Evolutionary conservation across 2,329 filamentous ascomycete genomes (phyloP).

Genomic region (Aphanoascus verrucosus): DNA sequence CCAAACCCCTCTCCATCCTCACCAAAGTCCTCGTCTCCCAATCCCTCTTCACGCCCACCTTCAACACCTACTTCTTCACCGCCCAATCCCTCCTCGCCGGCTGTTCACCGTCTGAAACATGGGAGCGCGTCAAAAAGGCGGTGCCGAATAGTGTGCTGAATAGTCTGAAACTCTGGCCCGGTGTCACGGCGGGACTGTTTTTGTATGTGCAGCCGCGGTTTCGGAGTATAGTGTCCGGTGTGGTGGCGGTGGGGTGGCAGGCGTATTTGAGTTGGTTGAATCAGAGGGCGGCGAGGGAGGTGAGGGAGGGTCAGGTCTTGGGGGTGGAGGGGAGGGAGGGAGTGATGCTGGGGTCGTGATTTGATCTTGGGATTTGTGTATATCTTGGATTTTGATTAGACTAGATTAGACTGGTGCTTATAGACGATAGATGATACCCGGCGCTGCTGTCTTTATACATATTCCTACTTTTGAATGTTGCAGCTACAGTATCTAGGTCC

Average conservation of each 20-base stretch:
- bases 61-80: constrained; percentile 75
- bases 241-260: constrained; percentile 82
- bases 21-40: constrained; percentile 77
- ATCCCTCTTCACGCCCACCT: constrained; percentile 65
- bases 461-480: too few species aligned
- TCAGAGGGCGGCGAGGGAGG: constrained; percentile 54
- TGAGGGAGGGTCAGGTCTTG: constrained; percentile 25
- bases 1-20: constrained; percentile 57
- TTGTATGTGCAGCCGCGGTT: constrained; percentile 72
- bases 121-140: constrained; percentile 61
- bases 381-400: background rate
- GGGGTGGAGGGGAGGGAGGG: constrained; percentile 13
- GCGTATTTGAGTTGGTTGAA: constrained; percentile 79
- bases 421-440: constrained; percentile 1
- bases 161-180: constrained; percentile 78
- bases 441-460: too few species aligned
- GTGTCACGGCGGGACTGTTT: constrained; percentile 76
- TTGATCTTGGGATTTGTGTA: background rate
- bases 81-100: constrained; percentile 66
- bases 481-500: too few species aligned
- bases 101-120: constrained; percentile 55
- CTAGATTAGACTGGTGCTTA: background rate
- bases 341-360: background rate
- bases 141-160: constrained; percentile 68
- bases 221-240: constrained; percentile 65